phyloP scores from a whole-genome alignment of 2,329 filamentous ascomycete genomes.

The Lecanicillium sp. region DNA sequence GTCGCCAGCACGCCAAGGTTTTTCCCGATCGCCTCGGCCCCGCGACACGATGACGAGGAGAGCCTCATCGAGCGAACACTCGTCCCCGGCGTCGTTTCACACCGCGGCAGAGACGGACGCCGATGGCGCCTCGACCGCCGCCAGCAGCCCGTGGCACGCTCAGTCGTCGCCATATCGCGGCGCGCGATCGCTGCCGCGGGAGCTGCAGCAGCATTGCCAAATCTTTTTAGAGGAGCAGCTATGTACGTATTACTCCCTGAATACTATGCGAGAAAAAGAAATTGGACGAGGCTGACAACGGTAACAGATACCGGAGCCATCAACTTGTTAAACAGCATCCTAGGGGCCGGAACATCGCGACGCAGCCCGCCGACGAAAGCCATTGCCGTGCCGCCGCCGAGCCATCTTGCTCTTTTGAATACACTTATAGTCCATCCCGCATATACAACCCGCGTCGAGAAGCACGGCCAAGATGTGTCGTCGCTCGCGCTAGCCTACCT shows the following conservation, averaged over 20 bases:
- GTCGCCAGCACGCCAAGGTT: neutral
- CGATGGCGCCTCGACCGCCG: constrained; percentile 23
- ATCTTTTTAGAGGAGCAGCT: constrained; percentile 72
- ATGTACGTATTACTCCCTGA: constrained; percentile 39
- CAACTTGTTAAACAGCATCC: constrained; percentile 55
- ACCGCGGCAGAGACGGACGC: constrained; percentile 21
- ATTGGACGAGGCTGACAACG: neutral
- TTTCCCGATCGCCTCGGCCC: no score
- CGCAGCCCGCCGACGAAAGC: constrained; percentile 24
- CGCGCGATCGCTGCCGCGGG: constrained; percentile 50
- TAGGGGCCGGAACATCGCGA: constrained; percentile 42
- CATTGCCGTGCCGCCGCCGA: constrained; percentile 59
- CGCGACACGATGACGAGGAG: constrained; percentile 1
- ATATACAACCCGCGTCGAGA: constrained; percentile 65
- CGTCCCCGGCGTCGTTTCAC: constrained; percentile 27
- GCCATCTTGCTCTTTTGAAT: constrained; percentile 68
- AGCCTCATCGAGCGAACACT: constrained; percentile 16
- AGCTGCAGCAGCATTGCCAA: constrained; percentile 57
- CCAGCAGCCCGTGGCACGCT: constrained; percentile 25
- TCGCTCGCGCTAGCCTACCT: constrained; percentile 64
- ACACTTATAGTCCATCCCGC: constrained; percentile 77
- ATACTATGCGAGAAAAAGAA: constrained; percentile 3
- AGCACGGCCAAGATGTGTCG: constrained; percentile 55
- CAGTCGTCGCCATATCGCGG: constrained; percentile 38
- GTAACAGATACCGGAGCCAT: constrained; percentile 38